Percentiles rank a stretch among this genome's conserved stretches.
These are phyloP conservation scores for Echites panduratus DNA, from an alignment of 257 asterid species.

Conservation along the genomic window DNA sequence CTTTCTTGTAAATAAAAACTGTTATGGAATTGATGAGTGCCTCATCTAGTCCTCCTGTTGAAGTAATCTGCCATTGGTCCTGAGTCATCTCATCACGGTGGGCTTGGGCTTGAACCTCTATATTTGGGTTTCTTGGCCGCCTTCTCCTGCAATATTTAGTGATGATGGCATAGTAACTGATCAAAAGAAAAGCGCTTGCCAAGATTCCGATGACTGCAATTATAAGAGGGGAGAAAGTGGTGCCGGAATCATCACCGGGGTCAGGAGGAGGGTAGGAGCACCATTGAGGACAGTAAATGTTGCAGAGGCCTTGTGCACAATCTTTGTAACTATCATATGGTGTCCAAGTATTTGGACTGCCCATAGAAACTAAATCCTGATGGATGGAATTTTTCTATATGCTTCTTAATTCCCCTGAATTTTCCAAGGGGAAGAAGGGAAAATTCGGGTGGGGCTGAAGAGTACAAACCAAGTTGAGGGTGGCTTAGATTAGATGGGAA, in stretches of 20 bases:
- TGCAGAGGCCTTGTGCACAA: constrained; percentile 74
- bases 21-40: constrained; percentile 42
- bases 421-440: background rate
- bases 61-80: constrained; percentile 37
- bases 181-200: constrained; percentile 56
- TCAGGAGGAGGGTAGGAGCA: constrained; percentile 78
- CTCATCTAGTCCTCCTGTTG: constrained; percentile 74
- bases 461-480: constrained; percentile 25
- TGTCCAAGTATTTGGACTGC: constrained; percentile 47
- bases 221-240: constrained; percentile 53
- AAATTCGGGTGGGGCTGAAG: background rate
- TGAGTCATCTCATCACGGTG: constrained; percentile 25
- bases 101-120: constrained; percentile 27
- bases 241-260: constrained; percentile 34
- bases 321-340: constrained; percentile 51
- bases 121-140: background rate
- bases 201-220: constrained; percentile 66
- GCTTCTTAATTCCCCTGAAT: background rate
- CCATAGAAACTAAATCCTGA: constrained; percentile 28
- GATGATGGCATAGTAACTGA: constrained; percentile 62
- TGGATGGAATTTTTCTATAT: background rate
- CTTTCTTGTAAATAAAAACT: constrained; percentile 43
- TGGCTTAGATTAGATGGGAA: constrained; percentile 23
- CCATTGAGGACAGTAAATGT: constrained; percentile 77
- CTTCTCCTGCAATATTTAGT: constrained; percentile 55